These are phyloP conservation scores for Candida wancherniae DNA, from an alignment of 805 yeast genomes.

Conservation along the genomic window DNA sequence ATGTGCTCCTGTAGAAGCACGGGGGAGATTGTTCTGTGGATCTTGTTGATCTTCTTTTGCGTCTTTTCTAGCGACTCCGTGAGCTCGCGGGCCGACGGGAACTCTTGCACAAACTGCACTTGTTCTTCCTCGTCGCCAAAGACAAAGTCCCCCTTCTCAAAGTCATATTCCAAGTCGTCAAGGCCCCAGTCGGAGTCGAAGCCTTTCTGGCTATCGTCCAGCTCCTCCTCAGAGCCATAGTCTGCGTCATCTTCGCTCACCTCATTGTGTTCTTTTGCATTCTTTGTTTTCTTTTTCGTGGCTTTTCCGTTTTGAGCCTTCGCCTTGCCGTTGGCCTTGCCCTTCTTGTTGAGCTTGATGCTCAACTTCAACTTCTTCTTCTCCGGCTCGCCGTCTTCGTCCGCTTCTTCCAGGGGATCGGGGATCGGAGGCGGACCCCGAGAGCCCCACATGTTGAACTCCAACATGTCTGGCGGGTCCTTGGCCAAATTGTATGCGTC, in stretches of 20 bases:
- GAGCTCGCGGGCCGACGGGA: conserved; percentile 24
- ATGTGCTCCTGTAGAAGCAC: conserved; percentile 10
- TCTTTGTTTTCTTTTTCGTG: neutral
- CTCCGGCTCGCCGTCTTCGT: conserved; percentile 33
- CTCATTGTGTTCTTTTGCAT: neutral
- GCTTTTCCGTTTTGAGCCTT: conserved; percentile 4
- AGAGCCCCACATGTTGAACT: conserved; percentile 39
- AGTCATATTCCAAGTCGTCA: conserved; percentile 26
- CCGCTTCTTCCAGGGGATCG: conserved; percentile 38
- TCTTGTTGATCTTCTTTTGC: conserved; percentile 17
- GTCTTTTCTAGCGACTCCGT: conserved; percentile 13
- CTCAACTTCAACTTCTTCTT: conserved; percentile 16
- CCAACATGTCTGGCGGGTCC: conserved; percentile 39
- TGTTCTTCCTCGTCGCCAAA: conserved; percentile 32
- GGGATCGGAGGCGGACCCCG: conserved; percentile 36
- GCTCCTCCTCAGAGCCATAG: neutral
- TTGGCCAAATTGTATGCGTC: conserved; percentile 52
- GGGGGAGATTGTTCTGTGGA: conserved; percentile 15
- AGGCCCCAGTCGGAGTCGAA: conserved; percentile 40
- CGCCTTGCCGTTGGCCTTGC: conserved; percentile 8
- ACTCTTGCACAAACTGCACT: conserved; percentile 17
- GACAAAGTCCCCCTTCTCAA: conserved; percentile 32
- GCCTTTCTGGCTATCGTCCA: conserved; percentile 5
- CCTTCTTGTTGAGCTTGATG: conserved; percentile 18
- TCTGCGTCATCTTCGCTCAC: conserved; percentile 2